Conservation (phyloP, 202 grass and related monocot genomes). For the Schoenoplectus tabernaemontani region DNA sequence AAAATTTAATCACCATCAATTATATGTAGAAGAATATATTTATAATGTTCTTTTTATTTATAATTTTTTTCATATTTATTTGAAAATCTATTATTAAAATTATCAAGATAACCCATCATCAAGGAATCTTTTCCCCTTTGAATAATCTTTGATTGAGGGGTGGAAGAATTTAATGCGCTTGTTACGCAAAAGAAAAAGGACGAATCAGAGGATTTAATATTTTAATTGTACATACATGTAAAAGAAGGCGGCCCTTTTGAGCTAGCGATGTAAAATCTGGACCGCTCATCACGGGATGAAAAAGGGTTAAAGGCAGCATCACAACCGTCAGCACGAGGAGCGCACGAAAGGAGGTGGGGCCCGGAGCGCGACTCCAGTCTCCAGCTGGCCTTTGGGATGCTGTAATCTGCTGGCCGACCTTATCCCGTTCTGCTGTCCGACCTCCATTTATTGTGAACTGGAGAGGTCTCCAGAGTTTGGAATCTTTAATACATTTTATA, state of each 20-base stretch:
- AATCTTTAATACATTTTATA: not conserved
- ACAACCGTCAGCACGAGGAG: slow-evolving; percentile 21
- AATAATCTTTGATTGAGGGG: too few species aligned
- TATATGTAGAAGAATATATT: too few species aligned
- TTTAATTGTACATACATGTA: too few species aligned
- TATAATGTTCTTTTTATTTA: too few species aligned
- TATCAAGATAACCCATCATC: too few species aligned
- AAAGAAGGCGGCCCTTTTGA: not conserved
- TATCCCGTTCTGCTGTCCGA: slow-evolving; percentile 41
- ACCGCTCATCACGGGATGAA: not conserved
- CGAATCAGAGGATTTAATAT: not conserved
- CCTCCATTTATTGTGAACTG: not conserved
- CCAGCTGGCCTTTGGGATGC: slow-evolving; percentile 49
- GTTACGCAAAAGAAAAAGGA: not conserved
- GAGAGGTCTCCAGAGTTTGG: not conserved
- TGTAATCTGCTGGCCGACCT: slow-evolving; percentile 38
- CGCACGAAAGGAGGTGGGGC: slow-evolving; percentile 17
- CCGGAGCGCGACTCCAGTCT: too few species aligned
- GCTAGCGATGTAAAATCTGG: not conserved
- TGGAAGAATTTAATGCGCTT: not conserved
- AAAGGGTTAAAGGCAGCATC: slow-evolving; percentile 21
- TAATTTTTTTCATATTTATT: too few species aligned
- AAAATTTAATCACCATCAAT: too few species aligned
- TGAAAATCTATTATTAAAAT: too few species aligned
- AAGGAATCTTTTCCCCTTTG: too few species aligned